phyloP scores from a whole-genome alignment of 192 early-diverging fungal species.

The Coemansia nantahalensis region DNA sequence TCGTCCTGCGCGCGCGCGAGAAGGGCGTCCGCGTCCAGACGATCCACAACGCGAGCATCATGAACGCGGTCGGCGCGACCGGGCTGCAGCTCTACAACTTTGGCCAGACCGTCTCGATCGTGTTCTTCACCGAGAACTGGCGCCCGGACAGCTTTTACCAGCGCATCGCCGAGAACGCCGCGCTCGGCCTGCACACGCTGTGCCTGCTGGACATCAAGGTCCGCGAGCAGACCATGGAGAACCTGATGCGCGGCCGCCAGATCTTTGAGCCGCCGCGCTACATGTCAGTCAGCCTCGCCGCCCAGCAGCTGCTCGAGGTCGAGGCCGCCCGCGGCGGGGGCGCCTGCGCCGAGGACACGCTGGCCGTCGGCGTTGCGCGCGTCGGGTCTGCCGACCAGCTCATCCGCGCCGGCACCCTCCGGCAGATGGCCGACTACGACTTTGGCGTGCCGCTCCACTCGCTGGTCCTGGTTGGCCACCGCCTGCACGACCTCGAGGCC shows the following conservation, averaged over 20 bases:
- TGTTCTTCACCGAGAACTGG: conserved; percentile 97
- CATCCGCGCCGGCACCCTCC: conserved; percentile 83
- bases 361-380: conserved; percentile 90
- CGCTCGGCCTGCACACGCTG: conserved; percentile 88
- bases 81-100: conserved; percentile 97
- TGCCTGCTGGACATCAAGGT: conserved; percentile 98
- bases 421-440: conserved; percentile 77
- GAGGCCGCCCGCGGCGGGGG: conserved; percentile 75
- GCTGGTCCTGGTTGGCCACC: conserved; percentile 80
- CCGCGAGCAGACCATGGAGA: conserved; percentile 94
- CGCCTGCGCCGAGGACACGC: conserved; percentile 72
- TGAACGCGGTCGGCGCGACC: conserved; percentile 96
- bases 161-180: conserved; percentile 82
- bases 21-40: conserved; percentile 78
- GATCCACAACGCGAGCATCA: conserved; percentile 99
- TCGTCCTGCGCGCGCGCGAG: conserved; percentile 91
- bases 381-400: conserved; percentile 81
- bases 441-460: conserved; percentile 96
- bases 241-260: conserved; percentile 86
- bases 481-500: conserved; percentile 92
- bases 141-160: conserved; percentile 96
- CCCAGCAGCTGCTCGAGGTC: conserved; percentile 90
- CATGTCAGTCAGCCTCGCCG: conserved; percentile 95
- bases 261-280: conserved; percentile 98
- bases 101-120: conserved; percentile 97